Evolutionary conservation across 108 stramenopile species (phyloP).

Genomic region (Seminavis robusta): DNA sequence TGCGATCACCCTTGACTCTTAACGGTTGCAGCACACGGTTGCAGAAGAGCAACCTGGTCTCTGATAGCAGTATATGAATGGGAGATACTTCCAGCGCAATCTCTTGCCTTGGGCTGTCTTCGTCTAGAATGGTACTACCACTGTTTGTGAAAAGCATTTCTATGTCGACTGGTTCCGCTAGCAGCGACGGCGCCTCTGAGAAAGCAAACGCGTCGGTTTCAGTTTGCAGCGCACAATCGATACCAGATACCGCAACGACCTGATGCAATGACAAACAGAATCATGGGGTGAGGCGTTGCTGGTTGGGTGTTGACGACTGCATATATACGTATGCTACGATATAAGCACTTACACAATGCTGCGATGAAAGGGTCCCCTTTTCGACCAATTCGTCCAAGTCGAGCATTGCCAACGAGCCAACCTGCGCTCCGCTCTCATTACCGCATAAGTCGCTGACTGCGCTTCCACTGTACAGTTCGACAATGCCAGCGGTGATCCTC

Average conservation of each 20-base stretch:
- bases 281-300: too few species aligned
- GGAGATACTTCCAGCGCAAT: conserved; percentile 37
- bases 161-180: conserved; percentile 32
- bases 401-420: conserved; percentile 23
- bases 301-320: too few species aligned
- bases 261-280: too few species aligned
- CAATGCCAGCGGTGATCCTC: neutral
- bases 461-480: conserved; percentile 25
- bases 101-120: conserved; percentile 28
- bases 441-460: conserved; percentile 6
- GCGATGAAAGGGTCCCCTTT: conserved; percentile 5
- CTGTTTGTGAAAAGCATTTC: conserved; percentile 28
- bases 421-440: conserved; percentile 5
- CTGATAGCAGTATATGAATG: conserved; percentile 32
- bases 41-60: neutral
- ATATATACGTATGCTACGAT: too few species aligned
- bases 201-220: neutral
- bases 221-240: conserved; percentile 1
- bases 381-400: conserved; percentile 17
- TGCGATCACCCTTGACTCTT: too few species aligned
- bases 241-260: conserved; percentile 3
- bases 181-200: neutral
- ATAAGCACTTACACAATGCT: conserved; percentile 32
- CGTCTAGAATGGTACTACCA: conserved; percentile 19
- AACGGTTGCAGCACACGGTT: neutral